phyloP scores from a whole-genome alignment of 169 alveolate genomes.

The Cryptosporidium muris region DNA sequence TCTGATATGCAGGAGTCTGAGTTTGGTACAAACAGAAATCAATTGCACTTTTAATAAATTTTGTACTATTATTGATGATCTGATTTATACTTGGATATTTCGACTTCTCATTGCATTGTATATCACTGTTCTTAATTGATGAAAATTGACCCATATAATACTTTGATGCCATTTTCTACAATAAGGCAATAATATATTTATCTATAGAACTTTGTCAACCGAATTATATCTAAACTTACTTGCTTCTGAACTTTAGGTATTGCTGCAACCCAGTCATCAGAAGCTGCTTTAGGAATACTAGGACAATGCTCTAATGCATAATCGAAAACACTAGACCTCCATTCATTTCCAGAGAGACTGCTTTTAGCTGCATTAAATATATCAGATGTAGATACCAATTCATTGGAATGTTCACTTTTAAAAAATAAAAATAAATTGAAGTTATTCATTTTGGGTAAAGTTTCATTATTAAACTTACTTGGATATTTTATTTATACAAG shows the following conservation, averaged over 20 bases:
- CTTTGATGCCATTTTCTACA: conserved; percentile 10
- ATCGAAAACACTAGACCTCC: neutral
- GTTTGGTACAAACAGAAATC: conserved; percentile 21
- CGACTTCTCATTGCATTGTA: conserved; percentile 7
- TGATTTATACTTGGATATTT: conserved; percentile 14
- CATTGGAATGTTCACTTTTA: neutral
- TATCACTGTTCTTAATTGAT: conserved; percentile 3
- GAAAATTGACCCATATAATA: conserved; percentile 13
- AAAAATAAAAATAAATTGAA: neutral
- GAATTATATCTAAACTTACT: neutral
- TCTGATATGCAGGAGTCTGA: conserved; percentile 46
- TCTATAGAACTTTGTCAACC: neutral
- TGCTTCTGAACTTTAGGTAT: conserved; percentile 31
- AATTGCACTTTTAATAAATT: neutral
- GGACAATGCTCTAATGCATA: conserved; percentile 24
- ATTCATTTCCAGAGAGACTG: neutral
- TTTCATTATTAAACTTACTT: neutral
- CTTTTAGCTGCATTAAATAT: neutral
- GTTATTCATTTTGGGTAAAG: neutral
- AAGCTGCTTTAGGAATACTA: conserved; percentile 48
- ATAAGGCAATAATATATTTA: neutral
- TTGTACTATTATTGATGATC: neutral
- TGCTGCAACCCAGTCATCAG: conserved; percentile 65
- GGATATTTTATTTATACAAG: neutral
- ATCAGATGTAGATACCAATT: neutral